phyloP scores from a whole-genome alignment of 1,284 basidiomycete genomes.

The Vanrija humicola region DNA sequence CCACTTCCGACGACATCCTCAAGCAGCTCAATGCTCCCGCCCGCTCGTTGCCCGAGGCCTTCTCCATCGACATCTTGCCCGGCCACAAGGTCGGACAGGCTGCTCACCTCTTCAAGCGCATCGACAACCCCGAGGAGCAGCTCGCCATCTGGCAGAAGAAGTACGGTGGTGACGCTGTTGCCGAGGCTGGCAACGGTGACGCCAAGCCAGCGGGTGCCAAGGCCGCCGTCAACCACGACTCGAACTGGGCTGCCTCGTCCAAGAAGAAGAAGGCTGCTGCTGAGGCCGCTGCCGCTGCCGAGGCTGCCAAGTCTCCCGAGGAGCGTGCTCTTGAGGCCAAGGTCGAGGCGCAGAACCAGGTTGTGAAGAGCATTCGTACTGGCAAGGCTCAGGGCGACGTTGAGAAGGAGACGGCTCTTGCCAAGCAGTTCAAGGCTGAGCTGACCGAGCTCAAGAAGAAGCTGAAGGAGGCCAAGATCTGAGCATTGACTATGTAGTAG shows the following conservation, averaged over 20 bases:
- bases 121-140: constrained; percentile 67
- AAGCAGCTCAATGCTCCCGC: constrained; percentile 85
- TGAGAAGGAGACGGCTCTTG: constrained; percentile 52
- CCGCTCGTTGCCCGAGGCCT: constrained; percentile 64
- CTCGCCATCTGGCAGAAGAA: constrained; percentile 77
- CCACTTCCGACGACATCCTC: constrained; percentile 76
- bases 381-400: constrained; percentile 56
- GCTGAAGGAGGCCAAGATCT: constrained; percentile 34
- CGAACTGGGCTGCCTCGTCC: constrained; percentile 27
- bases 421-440: constrained; percentile 61
- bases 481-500: not conserved
- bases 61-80: constrained; percentile 74
- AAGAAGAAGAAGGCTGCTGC: constrained; percentile 38
- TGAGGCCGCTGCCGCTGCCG: constrained; percentile 35
- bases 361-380: constrained; percentile 65
- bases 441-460: constrained; percentile 55
- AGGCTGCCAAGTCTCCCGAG: constrained; percentile 46
- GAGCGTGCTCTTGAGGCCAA: constrained; percentile 54
- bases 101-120: constrained; percentile 87
- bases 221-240: constrained; percentile 36
- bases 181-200: constrained; percentile 30
- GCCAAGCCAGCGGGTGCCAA: constrained; percentile 24
- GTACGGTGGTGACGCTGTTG: constrained; percentile 65
- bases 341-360: constrained; percentile 67
- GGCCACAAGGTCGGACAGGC: constrained; percentile 85